Base-by-base conservation (phyloP, 345 rosid genomes). In the Pelargonium nanum region DNA sequence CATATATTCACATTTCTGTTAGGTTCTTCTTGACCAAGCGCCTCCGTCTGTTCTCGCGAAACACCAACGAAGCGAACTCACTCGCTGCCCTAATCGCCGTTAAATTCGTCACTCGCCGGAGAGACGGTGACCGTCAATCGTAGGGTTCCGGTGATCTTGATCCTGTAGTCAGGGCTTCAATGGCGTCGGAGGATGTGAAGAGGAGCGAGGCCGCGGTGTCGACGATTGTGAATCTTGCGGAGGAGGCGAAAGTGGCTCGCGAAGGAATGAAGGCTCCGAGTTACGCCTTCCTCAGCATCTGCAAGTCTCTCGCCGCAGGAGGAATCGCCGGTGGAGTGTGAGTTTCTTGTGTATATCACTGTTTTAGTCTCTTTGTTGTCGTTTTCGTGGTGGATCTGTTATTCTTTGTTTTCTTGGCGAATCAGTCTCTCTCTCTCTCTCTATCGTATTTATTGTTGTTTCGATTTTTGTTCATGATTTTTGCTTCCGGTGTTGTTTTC, bases 281-380 rank as follows among this genome's bases (percentile, higher is more conserved):
- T 60, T 70, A 76, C 54, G 85, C 85, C 7, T 23, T 86, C 53
- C 68, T 78, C 65, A 68, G 76, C 23, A 76, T 91, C 69, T 64
- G 77, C 74, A 85, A 88, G 77, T 91, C 91, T 66, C 84, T 85
- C 6, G 57, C 78, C 24, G 87, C 96, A 26, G 96, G 93, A 1
- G 97, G 96, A 20, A 74, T 85, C 52, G 93, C 93, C 44, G 96
- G 96, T 54, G 96, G 93, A 73, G 80, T 89, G 92, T 87, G 53
- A 75, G 89, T 72, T 34, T 30, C 53, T 25, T n/a, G n/a, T n/a
- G n/a, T n/a, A n/a, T n/a, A n/a, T n/a, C n/a, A n/a, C n/a, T n/a
- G n/a, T n/a, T n/a, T n/a, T n/a, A n/a, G n/a, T 7, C 9, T 59
- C 30, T 19, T 52, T 61, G 32, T 22, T 19, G 22, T 12, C 48